These are phyloP conservation scores for Fraxinus pennsylvanica DNA, from an alignment of 257 asterid genomes.

Conservation along the genomic window DNA sequence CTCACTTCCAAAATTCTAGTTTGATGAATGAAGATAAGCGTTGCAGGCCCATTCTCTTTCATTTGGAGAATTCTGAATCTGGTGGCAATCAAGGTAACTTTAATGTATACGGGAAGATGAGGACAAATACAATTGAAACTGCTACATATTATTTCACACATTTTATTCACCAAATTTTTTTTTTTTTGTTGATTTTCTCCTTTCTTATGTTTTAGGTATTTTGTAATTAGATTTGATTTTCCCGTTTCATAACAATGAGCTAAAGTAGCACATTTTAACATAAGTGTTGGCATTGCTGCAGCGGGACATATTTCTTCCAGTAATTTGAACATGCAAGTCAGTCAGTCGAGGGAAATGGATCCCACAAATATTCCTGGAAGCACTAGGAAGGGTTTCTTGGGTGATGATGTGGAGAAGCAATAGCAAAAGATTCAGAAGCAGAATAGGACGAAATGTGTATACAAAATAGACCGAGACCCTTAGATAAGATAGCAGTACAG, in stretches of 20 bases:
- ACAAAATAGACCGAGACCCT: neutral
- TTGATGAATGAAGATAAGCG: constrained; percentile 80
- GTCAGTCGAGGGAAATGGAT: constrained; percentile 26
- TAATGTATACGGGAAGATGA: neutral
- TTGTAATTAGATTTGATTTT: neutral
- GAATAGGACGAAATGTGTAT: neutral
- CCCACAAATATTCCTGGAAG: neutral
- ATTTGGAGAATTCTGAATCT: constrained; percentile 39
- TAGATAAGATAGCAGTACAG: neutral
- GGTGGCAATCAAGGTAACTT: constrained; percentile 42
- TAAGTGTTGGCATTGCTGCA: neutral
- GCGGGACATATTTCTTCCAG: constrained; percentile 38
- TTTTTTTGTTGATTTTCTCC: neutral
- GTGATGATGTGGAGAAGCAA: constrained; percentile 29
- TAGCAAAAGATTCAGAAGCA: constrained; percentile 12
- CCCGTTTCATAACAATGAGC: neutral
- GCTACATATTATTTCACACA: neutral
- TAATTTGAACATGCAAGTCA: constrained; percentile 26
- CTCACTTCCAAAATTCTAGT: constrained; percentile 85
- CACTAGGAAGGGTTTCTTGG: neutral
- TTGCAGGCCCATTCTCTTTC: constrained; percentile 69
- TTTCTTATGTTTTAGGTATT: neutral
- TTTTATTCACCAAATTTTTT: neutral
- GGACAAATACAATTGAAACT: neutral
- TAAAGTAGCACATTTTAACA: neutral